These are phyloP conservation scores for Dictyostelium citrinum DNA, from an alignment of 78 protist species.

Conservation along the genomic window DNA sequence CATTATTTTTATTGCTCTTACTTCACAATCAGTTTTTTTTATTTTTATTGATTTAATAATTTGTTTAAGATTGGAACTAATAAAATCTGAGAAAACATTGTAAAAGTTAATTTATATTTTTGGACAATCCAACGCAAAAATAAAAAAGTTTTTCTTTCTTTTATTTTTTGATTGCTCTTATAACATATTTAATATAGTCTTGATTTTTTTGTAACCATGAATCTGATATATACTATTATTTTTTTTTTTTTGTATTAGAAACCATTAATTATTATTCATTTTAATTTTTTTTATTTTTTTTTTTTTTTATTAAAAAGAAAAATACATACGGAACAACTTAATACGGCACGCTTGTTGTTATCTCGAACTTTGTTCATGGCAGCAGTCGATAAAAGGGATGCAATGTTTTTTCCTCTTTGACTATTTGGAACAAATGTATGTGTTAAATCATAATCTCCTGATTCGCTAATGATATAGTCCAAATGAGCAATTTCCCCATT, in stretches of 20 bases:
- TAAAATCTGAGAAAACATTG: too few relatives aligned
- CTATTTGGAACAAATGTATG: conserved; percentile 9
- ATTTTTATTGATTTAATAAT: too few relatives aligned
- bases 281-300: too few relatives aligned
- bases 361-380: background rate
- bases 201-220: background rate
- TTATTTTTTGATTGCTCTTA: background rate
- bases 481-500: background rate
- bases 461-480: background rate
- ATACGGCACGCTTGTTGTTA: background rate
- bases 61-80: too few relatives aligned
- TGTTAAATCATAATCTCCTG: background rate
- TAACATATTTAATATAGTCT: background rate
- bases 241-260: background rate
- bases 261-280: too few relatives aligned
- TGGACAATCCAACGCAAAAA: background rate
- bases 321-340: background rate
- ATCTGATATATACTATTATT: background rate
- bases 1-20: background rate
- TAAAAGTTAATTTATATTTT: too few relatives aligned
- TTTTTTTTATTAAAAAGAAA: background rate
- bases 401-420: background rate
- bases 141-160: background rate
- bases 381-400: background rate
- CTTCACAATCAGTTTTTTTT: too few relatives aligned